These are phyloP conservation scores for Beauveria rudraprayagi DNA, from an alignment of 2,329 filamentous ascomycete genomes.

Conservation along the genomic window DNA sequence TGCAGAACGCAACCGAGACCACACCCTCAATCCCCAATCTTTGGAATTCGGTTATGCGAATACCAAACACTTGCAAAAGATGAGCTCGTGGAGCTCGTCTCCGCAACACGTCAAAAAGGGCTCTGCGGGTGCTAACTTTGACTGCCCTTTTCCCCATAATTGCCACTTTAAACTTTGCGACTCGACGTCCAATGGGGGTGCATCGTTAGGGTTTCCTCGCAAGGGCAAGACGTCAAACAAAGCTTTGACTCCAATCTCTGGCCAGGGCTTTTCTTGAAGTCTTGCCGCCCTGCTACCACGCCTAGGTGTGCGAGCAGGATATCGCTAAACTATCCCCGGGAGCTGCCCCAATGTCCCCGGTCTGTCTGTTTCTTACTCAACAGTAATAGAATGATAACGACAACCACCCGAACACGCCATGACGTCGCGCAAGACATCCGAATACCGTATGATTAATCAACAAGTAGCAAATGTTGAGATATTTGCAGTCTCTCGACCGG, in stretches of 20 bases:
- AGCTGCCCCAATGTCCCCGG: neutral
- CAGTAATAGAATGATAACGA: neutral
- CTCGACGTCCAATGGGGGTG: neutral
- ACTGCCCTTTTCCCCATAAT: neutral
- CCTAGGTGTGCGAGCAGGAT: neutral
- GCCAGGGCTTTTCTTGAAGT: neutral
- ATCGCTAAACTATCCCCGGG: neutral
- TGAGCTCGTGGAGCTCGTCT: neutral
- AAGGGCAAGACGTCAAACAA: neutral
- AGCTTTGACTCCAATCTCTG: neutral
- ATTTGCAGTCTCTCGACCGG: neutral
- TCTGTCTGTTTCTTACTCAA: neutral
- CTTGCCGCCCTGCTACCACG: neutral
- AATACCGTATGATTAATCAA: too few relatives aligned
- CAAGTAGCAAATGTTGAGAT: neutral
- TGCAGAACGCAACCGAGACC: neutral
- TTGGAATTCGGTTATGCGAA: too few relatives aligned
- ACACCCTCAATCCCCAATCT: too few relatives aligned
- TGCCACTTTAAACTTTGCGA: neutral
- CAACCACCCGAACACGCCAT: neutral
- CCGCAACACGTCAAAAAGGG: slow-evolving; percentile 4
- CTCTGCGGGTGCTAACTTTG: neutral
- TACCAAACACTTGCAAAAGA: neutral
- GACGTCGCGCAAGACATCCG: neutral
- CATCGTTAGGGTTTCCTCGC: neutral